Conservation (phyloP, 2,329 filamentous ascomycete species). For the Penicillium hordei region DNA sequence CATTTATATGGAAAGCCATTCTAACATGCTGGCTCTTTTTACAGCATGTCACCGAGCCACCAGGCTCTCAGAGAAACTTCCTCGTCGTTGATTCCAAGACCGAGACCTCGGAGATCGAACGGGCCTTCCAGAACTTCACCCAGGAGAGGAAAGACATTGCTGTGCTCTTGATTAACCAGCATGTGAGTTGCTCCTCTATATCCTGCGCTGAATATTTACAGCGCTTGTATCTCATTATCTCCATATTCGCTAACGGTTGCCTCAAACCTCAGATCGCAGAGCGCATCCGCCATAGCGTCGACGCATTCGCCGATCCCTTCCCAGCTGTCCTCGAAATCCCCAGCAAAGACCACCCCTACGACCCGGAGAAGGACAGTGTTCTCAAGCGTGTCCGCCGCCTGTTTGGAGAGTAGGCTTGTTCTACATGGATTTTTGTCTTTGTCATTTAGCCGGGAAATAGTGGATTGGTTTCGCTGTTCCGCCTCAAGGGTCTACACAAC, state of each 20-base stretch:
- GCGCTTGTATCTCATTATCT: neutral
- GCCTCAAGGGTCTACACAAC: constrained; percentile 3
- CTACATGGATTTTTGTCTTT: constrained; percentile 1
- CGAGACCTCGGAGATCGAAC: constrained; percentile 81
- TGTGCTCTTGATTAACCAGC: constrained; percentile 95
- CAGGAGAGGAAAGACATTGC: constrained; percentile 92
- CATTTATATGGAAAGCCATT: neutral
- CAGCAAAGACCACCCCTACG: constrained; percentile 98
- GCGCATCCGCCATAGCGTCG: constrained; percentile 84
- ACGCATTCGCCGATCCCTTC: constrained; percentile 90
- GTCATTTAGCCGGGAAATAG: constrained; percentile 3
- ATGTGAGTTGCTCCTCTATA: constrained; percentile 58
- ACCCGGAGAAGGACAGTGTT: constrained; percentile 98
- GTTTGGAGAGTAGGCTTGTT: constrained; percentile 56
- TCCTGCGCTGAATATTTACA: neutral
- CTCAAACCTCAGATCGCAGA: constrained; percentile 71
- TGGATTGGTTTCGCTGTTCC: constrained; percentile 3
- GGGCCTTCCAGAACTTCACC: constrained; percentile 86
- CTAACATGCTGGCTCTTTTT: constrained; percentile 3
- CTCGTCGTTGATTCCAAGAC: constrained; percentile 95
- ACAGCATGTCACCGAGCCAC: constrained; percentile 85
- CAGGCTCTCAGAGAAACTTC: constrained; percentile 95
- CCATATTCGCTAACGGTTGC: neutral
- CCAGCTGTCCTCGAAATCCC: constrained; percentile 96
- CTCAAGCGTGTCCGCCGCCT: constrained; percentile 78